Evolutionary conservation across 1,139 yeast genomes (phyloP).

Genomic region (Ashbya aceris): DNA sequence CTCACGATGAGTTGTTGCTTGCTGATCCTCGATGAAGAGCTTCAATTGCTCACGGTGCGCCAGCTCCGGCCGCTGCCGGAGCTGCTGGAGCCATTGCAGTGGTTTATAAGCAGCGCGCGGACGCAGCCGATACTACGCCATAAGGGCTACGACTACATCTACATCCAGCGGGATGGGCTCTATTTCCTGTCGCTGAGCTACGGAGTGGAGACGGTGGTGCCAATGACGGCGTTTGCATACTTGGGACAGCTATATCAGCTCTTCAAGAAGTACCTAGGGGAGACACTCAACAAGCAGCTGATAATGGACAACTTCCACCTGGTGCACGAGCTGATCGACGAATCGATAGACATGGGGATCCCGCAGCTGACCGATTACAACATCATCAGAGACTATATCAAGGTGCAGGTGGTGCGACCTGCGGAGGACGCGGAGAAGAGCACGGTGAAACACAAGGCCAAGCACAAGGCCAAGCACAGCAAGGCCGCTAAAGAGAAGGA

Average conservation of each 20-base stretch:
- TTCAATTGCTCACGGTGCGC: slow-evolving; percentile 40
- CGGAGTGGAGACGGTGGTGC: slow-evolving; percentile 40
- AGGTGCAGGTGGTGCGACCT: slow-evolving; percentile 23
- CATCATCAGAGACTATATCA: slow-evolving; percentile 61
- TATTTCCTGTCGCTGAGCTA: slow-evolving; percentile 38
- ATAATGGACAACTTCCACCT: slow-evolving; percentile 57
- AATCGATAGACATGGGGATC: slow-evolving; percentile 61
- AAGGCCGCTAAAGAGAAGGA: slow-evolving; percentile 6
- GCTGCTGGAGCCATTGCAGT: neutral
- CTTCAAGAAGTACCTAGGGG: slow-evolving; percentile 46
- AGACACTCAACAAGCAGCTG: slow-evolving; percentile 45
- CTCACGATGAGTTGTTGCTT: slow-evolving; percentile 29
- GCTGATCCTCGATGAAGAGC: slow-evolving; percentile 52
- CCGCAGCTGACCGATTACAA: slow-evolving; percentile 70
- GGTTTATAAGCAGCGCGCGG: slow-evolving; percentile 1
- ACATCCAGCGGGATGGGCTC: slow-evolving; percentile 47
- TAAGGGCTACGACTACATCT: slow-evolving; percentile 37
- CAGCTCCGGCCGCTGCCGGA: slow-evolving; percentile 5
- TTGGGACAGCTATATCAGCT: slow-evolving; percentile 49
- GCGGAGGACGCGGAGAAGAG: slow-evolving; percentile 12
- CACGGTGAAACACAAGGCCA: slow-evolving; percentile 1
- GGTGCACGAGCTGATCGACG: slow-evolving; percentile 66
- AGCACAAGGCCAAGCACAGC: slow-evolving; percentile 3
- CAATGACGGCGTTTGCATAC: slow-evolving; percentile 51
- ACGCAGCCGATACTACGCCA: slow-evolving; percentile 5